Evolutionary conservation across 2,329 filamentous ascomycete genomes (phyloP), one percentile per base, ranked within the genome.

Genomic region (Aspergillus tamarii): DNA sequence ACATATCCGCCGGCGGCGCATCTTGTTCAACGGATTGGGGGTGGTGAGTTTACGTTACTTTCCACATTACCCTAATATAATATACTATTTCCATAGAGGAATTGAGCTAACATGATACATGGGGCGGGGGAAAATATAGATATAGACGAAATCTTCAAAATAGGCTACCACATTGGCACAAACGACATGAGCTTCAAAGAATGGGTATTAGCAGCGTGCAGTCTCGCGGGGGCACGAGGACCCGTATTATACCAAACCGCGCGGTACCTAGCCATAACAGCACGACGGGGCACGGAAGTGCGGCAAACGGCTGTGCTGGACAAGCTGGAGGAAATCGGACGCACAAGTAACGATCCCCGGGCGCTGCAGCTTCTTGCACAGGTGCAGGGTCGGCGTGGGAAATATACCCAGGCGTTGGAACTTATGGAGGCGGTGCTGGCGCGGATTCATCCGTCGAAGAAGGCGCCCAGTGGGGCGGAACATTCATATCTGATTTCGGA

Each of bases 341-440:
- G 14, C 43, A 68, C 7, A 59, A 70, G 21, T 67, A 41, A 65
- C 9, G 72, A 73, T 43, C 75, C 75, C 0, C 64, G 69, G 6
- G 75, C 75, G 1, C 70, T 77, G 52, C 50, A 72, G 12, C 32
- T 77, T 8, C 72, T 75, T 14, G 75, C 73, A 8, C 68, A 72
- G 21, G 60, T 76, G 2, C 66, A 76, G 4, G 65, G 66, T 16
- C 57, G 61, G 19, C 70, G 69, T 8, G 70, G 70, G 3, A 53
- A 72, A 19, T 64, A 69, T 36, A 21, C 59, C 4, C 64, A 72
- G 19, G 74, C 73, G 4, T 45, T 72, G 10, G 32, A 60, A 1
- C 56, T 77, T 9, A 61, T 75, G 7, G 64, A 75, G 26, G 60
- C 73, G n/a, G 64, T 78, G 10, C 56, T 76, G 28, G 57, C 64